These are phyloP conservation scores for Tylopilus sp. DNA, from an alignment of 1,284 basidiomycete species.

Conservation along the genomic window DNA sequence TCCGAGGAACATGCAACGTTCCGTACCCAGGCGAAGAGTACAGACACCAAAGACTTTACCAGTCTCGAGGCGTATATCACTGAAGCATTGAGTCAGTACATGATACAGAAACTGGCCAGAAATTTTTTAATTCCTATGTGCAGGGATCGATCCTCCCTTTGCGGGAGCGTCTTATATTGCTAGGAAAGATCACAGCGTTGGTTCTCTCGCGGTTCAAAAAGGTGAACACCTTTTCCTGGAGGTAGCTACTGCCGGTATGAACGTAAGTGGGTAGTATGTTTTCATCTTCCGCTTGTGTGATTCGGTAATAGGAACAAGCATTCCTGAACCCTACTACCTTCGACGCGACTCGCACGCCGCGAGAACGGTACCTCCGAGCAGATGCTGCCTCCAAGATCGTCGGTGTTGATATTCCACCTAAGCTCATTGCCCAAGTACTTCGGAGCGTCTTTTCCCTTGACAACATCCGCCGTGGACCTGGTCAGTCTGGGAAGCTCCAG, in stretches of 20 bases:
- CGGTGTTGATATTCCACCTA: conserved; percentile 53
- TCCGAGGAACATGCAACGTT: conserved; percentile 41
- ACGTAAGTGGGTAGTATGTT: conserved; percentile 37
- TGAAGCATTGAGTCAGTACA: conserved; percentile 62
- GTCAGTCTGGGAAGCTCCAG: conserved; percentile 49
- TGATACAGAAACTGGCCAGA: background rate
- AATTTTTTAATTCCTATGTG: conserved; percentile 1
- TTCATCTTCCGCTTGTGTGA: background rate
- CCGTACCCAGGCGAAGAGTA: conserved; percentile 36
- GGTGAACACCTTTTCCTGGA: conserved; percentile 58
- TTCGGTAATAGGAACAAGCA: conserved; percentile 37
- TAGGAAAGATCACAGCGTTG: conserved; percentile 41
- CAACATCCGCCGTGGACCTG: conserved; percentile 51
- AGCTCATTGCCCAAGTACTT: conserved; percentile 49
- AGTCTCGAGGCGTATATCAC: conserved; percentile 51
- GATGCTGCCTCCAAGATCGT: conserved; percentile 56
- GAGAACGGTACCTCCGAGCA: conserved; percentile 48
- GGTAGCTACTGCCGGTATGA: conserved; percentile 50
- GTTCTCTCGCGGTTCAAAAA: conserved; percentile 41
- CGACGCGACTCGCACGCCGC: conserved; percentile 42
- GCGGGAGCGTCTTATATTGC: conserved; percentile 39
- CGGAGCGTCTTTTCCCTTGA: conserved; percentile 47
- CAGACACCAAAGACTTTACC: conserved; percentile 37
- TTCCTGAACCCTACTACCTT: conserved; percentile 50
- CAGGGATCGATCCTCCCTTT: conserved; percentile 51